Percentiles rank a stretch among this genome's conserved stretches.
Evolutionary conservation across 139 green algal species (phyloP).

Genomic region (Gonium pectorale): DNA sequence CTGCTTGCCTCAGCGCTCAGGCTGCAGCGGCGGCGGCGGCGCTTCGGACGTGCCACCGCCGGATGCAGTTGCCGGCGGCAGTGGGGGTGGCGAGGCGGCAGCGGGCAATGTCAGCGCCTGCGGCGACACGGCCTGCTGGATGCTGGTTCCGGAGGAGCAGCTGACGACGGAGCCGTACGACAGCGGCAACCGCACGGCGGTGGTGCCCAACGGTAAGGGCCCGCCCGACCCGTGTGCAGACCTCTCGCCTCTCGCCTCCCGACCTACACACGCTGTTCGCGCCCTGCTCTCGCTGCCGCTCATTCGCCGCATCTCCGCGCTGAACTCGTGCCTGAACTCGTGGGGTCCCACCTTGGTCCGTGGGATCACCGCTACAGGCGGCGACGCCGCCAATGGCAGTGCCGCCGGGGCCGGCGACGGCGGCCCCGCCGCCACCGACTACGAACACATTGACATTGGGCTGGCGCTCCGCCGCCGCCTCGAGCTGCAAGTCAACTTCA

Average conservation of each 20-base stretch:
- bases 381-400: background rate
- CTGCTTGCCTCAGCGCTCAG: too few relatives aligned
- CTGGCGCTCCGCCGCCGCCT: slow-evolving; percentile 1
- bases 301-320: too few relatives aligned
- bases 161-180: background rate
- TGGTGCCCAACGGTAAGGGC: too few relatives aligned
- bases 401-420: background rate
- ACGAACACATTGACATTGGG: background rate
- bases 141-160: background rate
- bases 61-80: background rate
- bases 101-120: background rate
- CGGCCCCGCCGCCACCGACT: background rate
- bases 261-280: too few relatives aligned
- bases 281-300: too few relatives aligned
- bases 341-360: too few relatives aligned
- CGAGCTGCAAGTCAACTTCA: slow-evolving; percentile 31
- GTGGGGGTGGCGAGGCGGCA: background rate
- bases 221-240: too few relatives aligned
- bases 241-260: too few relatives aligned
- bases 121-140: slow-evolving; percentile 33
- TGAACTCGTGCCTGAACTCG: too few relatives aligned
- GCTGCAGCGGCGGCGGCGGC: background rate
- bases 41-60: too few relatives aligned
- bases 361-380: too few relatives aligned
- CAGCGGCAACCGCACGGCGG: too few relatives aligned